Base-by-base conservation (phyloP, 148 eudicot genomes). In the Cornus florida region DNA sequence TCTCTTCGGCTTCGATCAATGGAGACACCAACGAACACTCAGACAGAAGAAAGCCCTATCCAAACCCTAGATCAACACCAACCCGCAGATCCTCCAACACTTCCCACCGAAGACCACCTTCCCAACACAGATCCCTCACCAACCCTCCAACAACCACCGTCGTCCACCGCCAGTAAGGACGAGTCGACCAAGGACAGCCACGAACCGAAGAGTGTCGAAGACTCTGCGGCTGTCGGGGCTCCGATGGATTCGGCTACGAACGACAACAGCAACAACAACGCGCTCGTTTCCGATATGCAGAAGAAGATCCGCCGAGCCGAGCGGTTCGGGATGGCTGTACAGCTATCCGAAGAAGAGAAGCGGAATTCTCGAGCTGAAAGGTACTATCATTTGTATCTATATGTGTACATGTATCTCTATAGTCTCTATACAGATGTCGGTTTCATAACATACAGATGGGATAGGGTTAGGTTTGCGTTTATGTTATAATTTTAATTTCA, bases 281-380 rank as follows among this genome's bases (percentile, higher is more conserved):
- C 2, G 19, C 17, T 14, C 19, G 79, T 69, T 11, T 74, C 82
- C 69, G 86, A 78, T 80, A 71, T 82, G 38, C 82, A 84, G 85
- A 92, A 80, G 90, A 92, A 92, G 87, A 74, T 84, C 76, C 87
- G 87, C 71, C 82, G 95, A 22, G 95, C 95, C 14, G 95, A 92
- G 77, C 83, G 95, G 17, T 92, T 92, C 67, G 95, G 95, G 19
- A 82, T 90, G 77, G 88, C 95, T 35, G 89, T 92, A 14, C 78
- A 87, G 56, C 75, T 92, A 33, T 88, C 95, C 8, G 95, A 92
- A 78, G 75, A 81, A 48, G 95, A 92, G 70, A 92, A 92, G 81
- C 90, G 91, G 22, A 86, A 87, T 83, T 90, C 93, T 73, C 86
- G 95, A 74, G 91, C 95, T 20, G 91, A 92, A 76, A 88, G 95